Evolutionary conservation across 352 stramenopile genomes (phyloP), one percentile per base, ranked within the genome.

Genomic region (Plasmopara viticola): DNA sequence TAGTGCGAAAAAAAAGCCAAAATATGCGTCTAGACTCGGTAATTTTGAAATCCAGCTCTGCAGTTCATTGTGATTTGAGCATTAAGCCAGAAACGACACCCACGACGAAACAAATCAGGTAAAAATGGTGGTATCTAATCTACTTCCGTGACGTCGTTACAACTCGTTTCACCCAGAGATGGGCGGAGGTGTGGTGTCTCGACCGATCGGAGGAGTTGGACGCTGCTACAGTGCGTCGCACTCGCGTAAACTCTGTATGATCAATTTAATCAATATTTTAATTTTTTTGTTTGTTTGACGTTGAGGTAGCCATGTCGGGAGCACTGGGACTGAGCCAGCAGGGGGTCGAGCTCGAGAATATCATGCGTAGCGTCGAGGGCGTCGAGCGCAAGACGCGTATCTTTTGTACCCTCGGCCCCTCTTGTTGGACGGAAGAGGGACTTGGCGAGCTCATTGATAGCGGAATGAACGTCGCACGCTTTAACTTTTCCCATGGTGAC

Each of bases 401-500:
- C 57, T 73, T 97, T 41, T 94, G 85, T 58, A 97, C 88, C 25
- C 64, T 97, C 30, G 88, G 88, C 31, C 88, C 88, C 29, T 58
- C 84, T 15, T 96, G 83, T 58, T 98, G 95, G 94, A 86, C 86
- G 31, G 90, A 98, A 35, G 86, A 96, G 43, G 93, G 68, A 29
- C 78, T 99, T 34, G 92, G 94, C 31, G 58, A 91, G 45, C 68
- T 89, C 47, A 84, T 89, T 51, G 78, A 89, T 52, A 64, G 69
- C 44, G 96, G 96, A 58, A 98, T 99, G 90, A 96, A 94, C 58
- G 83, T 99, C 9, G 97, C 97, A 65, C 83, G 97, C 41, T 83
- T 99, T 52, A 99, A 99, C 74, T 99, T 99, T 71, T 98, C 92
- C 25, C 97, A 99, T 72, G 97, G 96, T 29, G 97, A 97, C 49